A percentile compares a stretch with the other conserved stretches of the same genome.
phyloP scores from a whole-genome alignment of 2,329 filamentous ascomycete species.

The Cladophialophora immunda region DNA sequence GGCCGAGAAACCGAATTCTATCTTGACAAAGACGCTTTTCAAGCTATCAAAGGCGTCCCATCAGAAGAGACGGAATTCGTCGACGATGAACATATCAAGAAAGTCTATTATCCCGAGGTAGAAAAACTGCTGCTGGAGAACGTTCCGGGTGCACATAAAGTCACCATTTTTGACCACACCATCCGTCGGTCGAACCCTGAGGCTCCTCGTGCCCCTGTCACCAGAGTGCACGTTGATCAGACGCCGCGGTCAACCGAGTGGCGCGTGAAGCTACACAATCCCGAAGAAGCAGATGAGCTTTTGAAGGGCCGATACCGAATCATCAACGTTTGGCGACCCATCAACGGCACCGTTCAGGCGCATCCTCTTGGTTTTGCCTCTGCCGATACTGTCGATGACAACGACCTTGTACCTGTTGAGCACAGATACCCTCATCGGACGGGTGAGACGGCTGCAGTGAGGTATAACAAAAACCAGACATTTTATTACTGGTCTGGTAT shows the following conservation, averaged over 20 bases:
- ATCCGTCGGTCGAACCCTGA: slow-evolving; percentile 72
- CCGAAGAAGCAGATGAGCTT: slow-evolving; percentile 71
- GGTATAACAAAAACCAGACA: slow-evolving; percentile 67
- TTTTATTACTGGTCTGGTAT: slow-evolving; percentile 87
- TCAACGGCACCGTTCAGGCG: slow-evolving; percentile 66
- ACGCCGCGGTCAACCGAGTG: slow-evolving; percentile 70
- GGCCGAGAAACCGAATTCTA: slow-evolving; percentile 71
- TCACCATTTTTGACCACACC: slow-evolving; percentile 88
- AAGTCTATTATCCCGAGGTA: slow-evolving; percentile 85
- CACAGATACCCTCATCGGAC: slow-evolving; percentile 75
- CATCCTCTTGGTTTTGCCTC: slow-evolving; percentile 68
- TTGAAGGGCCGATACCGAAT: slow-evolving; percentile 78
- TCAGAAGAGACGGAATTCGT: slow-evolving; percentile 67
- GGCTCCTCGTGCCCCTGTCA: slow-evolving; percentile 73
- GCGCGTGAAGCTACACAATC: slow-evolving; percentile 74
- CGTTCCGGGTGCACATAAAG: slow-evolving; percentile 70
- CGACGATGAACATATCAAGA: slow-evolving; percentile 73
- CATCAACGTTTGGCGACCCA: slow-evolving; percentile 84
- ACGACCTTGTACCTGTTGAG: slow-evolving; percentile 75
- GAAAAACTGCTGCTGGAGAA: slow-evolving; percentile 73
- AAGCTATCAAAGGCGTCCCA: slow-evolving; percentile 66
- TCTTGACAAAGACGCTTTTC: slow-evolving; percentile 79
- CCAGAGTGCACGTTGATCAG: slow-evolving; percentile 83
- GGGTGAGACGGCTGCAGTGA: slow-evolving; percentile 78
- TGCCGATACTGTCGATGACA: slow-evolving; percentile 62